These are phyloP conservation scores for Trichosporon inkin DNA, from an alignment of 1,284 basidiomycete species.

Conservation along the genomic window DNA sequence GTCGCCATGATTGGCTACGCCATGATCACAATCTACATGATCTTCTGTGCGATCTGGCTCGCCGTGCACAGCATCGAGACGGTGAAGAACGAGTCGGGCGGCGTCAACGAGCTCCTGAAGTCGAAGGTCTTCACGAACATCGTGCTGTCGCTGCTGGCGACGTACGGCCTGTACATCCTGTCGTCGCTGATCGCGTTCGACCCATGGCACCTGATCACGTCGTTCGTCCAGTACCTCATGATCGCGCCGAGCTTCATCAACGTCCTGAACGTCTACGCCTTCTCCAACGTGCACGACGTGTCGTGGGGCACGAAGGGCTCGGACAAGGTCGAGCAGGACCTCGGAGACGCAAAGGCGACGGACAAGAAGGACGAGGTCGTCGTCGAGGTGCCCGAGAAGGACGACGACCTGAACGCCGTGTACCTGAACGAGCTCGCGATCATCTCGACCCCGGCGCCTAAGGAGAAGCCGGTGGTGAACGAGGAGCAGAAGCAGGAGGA, in stretches of 20 bases:
- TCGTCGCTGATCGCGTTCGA: slow-evolving; percentile 74
- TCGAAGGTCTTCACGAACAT: slow-evolving; percentile 76
- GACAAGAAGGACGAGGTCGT: slow-evolving; percentile 62
- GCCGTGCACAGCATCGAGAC: slow-evolving; percentile 72
- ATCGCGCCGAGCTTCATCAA: slow-evolving; percentile 88
- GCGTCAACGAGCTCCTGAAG: slow-evolving; percentile 59
- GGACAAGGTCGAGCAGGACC: slow-evolving; percentile 75
- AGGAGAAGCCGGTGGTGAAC: slow-evolving; percentile 55
- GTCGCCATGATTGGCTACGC: slow-evolving; percentile 76
- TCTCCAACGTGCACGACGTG: slow-evolving; percentile 72
- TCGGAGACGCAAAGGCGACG: slow-evolving; percentile 65
- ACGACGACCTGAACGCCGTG: slow-evolving; percentile 78
- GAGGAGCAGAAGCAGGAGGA: slow-evolving; percentile 74
- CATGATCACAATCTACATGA: slow-evolving; percentile 89
- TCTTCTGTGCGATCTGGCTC: slow-evolving; percentile 60
- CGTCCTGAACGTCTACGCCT: slow-evolving; percentile 69
- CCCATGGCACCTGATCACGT: slow-evolving; percentile 60
- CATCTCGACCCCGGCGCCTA: slow-evolving; percentile 66
- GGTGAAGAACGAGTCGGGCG: slow-evolving; percentile 52
- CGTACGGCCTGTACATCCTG: slow-evolving; percentile 74
- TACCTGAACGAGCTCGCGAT: slow-evolving; percentile 81
- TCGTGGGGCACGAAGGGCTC: slow-evolving; percentile 86
- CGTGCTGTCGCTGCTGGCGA: slow-evolving; percentile 76
- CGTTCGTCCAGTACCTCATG: slow-evolving; percentile 87
- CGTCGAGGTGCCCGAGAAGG: slow-evolving; percentile 70